These are phyloP conservation scores for Obelidium mucronatum DNA, from an alignment of 192 early-diverging fungal genomes.

Conservation along the genomic window DNA sequence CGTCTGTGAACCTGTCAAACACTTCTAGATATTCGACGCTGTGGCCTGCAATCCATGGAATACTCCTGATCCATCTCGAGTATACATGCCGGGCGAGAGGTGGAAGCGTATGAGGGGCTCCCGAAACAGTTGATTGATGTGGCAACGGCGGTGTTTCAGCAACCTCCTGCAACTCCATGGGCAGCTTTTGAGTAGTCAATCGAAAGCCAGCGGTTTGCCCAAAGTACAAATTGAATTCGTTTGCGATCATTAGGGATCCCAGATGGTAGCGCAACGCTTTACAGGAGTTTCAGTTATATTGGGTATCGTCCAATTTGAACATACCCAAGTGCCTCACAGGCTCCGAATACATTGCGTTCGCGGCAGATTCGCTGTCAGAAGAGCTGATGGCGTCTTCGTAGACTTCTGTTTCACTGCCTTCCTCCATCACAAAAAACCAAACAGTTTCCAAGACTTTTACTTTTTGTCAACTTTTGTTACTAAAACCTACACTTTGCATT, in stretches of 20 bases:
- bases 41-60: slow-evolving; percentile 43
- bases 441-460: no score
- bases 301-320: no score
- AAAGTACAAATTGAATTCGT: slow-evolving; percentile 21
- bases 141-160: neutral
- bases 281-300: no score
- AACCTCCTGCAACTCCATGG: neutral
- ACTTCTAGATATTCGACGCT: slow-evolving; percentile 28
- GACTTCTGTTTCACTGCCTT: no score
- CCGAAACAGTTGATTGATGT: no score
- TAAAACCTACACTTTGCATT: no score
- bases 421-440: no score
- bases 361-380: no score
- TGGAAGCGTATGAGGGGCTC: slow-evolving; percentile 31
- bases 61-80: slow-evolving; percentile 33
- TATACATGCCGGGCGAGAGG: slow-evolving; percentile 41
- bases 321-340: no score
- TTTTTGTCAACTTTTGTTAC: no score
- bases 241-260: slow-evolving; percentile 7
- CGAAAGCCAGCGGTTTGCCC: neutral
- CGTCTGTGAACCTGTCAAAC: slow-evolving; percentile 41
- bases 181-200: slow-evolving; percentile 21
- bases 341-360: no score
- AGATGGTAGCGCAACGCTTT: slow-evolving; percentile 22
- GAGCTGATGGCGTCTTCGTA: no score